These are phyloP conservation scores for Alternaria panax DNA, from an alignment of 2,329 filamentous ascomycete genomes.

Conservation along the genomic window DNA sequence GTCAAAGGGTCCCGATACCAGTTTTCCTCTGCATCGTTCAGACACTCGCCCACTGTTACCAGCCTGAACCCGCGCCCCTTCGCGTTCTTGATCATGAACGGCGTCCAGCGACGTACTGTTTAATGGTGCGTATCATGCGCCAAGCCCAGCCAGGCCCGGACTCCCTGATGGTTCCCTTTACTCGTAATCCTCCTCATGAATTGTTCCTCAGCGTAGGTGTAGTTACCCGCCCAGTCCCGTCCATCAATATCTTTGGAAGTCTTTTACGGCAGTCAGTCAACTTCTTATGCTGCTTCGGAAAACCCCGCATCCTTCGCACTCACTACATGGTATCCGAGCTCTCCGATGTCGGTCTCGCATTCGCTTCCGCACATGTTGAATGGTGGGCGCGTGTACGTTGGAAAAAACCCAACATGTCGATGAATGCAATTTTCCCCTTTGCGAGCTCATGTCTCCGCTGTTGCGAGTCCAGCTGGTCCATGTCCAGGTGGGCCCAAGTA, in stretches of 20 bases:
- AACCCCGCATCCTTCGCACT: slow-evolving; percentile 12
- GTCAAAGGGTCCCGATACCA: slow-evolving; percentile 57
- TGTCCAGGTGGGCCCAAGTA: slow-evolving; percentile 49
- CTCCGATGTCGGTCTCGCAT: slow-evolving; percentile 48
- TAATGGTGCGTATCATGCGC: slow-evolving; percentile 6
- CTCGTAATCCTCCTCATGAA: background rate
- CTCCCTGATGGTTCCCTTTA: background rate
- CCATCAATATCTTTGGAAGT: slow-evolving; percentile 4
- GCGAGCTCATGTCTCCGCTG: slow-evolving; percentile 55
- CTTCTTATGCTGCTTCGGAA: background rate
- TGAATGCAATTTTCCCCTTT: slow-evolving; percentile 59
- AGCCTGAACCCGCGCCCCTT: slow-evolving; percentile 31
- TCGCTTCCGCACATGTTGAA: slow-evolving; percentile 50
- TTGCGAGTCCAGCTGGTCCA: background rate
- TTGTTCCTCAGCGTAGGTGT: background rate
- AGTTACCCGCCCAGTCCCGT: slow-evolving; percentile 7
- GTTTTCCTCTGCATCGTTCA: slow-evolving; percentile 59
- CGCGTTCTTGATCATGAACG: slow-evolving; percentile 9
- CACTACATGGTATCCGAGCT: slow-evolving; percentile 58
- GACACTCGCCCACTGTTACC: slow-evolving; percentile 65
- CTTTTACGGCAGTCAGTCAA: background rate
- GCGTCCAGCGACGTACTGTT: slow-evolving; percentile 6
- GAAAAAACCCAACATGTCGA: slow-evolving; percentile 55
- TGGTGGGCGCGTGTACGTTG: slow-evolving; percentile 62
- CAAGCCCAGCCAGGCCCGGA: slow-evolving; percentile 1